Conservation (phyloP, 352 stramenopile genomes). For the Elongisporangium anandrum region DNA sequence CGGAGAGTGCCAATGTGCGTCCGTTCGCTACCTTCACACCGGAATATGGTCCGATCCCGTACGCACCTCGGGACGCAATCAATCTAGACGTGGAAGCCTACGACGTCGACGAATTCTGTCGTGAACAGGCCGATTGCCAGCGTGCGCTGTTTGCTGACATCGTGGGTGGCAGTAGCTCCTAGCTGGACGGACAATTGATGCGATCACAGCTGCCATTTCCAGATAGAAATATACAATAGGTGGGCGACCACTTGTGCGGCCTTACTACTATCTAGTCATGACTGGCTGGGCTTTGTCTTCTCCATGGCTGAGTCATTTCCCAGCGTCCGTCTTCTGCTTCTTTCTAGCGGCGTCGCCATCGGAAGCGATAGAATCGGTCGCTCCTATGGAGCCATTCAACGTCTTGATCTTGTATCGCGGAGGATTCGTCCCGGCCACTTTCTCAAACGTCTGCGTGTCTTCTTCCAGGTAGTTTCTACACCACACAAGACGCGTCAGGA, state of each 20-base stretch:
- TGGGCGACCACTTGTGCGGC: neutral
- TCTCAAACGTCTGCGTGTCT: conserved; percentile 29
- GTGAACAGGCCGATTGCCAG: conserved; percentile 28
- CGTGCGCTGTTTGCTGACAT: conserved; percentile 23
- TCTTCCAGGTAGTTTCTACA: conserved; percentile 32
- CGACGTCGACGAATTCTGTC: conserved; percentile 46
- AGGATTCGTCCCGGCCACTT: conserved; percentile 10
- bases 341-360: conserved; percentile 19
- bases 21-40: conserved; percentile 56
- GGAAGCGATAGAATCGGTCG: conserved; percentile 11
- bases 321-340: conserved; percentile 26
- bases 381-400: conserved; percentile 7
- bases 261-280: neutral
- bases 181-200: neutral
- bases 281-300: neutral
- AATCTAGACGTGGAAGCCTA: conserved; percentile 31
- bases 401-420: conserved; percentile 35
- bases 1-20: neutral
- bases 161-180: neutral
- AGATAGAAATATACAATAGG: neutral
- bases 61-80: conserved; percentile 31
- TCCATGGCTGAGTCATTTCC: neutral
- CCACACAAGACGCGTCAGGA: neutral
- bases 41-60: conserved; percentile 68
- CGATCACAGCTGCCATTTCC: neutral